Evolutionary conservation across 345 rosid genomes (phyloP).

Genomic region (Cardamine occulta): DNA sequence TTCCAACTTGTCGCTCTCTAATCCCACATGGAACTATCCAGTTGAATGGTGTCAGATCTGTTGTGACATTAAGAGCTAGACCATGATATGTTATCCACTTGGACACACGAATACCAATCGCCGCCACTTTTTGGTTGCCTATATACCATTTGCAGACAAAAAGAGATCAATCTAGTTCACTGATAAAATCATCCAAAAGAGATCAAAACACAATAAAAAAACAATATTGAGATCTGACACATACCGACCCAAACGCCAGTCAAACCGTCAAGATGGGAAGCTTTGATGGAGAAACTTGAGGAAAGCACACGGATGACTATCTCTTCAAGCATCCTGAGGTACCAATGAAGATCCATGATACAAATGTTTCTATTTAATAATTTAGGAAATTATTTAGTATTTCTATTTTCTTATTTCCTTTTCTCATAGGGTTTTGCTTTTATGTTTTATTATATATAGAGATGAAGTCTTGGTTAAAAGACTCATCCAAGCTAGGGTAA

Average conservation of each 20-base stretch:
- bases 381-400: too few relatives aligned
- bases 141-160: constrained; percentile 36
- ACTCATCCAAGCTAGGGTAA: too few relatives aligned
- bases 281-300: constrained; percentile 65
- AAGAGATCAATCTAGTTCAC: constrained; percentile 5
- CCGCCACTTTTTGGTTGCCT: constrained; percentile 81
- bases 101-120: constrained; percentile 72
- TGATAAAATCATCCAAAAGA: neutral
- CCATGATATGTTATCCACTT: constrained; percentile 86
- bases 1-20: constrained; percentile 69
- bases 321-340: constrained; percentile 89
- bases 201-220: neutral
- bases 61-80: constrained; percentile 82
- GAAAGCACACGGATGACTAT: constrained; percentile 74
- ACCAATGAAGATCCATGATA: constrained; percentile 99
- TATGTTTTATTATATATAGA: too few relatives aligned
- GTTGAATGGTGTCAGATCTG: constrained; percentile 71
- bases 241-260: constrained; percentile 95
- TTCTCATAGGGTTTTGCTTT: too few relatives aligned
- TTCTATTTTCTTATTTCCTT: too few relatives aligned
- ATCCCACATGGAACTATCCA: constrained; percentile 87
- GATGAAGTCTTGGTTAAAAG: too few relatives aligned
- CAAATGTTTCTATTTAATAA: too few relatives aligned
- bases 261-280: constrained; percentile 73
- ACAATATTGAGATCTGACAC: constrained; percentile 10